Base-by-base conservation (phyloP, 345 rosid genomes). In the Hibiscus trionum region DNA sequence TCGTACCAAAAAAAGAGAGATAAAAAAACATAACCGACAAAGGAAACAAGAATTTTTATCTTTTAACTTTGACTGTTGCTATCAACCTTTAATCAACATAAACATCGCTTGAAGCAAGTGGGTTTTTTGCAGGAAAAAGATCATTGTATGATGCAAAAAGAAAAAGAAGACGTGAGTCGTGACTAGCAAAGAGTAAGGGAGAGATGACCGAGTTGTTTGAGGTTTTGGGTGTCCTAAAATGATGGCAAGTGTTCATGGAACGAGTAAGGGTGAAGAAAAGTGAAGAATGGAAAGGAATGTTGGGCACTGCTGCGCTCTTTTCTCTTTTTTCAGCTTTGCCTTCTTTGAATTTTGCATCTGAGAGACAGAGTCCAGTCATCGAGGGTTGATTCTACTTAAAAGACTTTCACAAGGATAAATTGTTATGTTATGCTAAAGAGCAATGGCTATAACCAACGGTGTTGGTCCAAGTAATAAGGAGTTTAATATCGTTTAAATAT, bases 211-310 rank as follows among this genome's bases (percentile, higher is more conserved):
- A 57, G 44, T 55, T 65, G 57, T 44, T 58, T 72, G 74, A 56
- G 4, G 74, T 44, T 52, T 2, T 24, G 49, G 7, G 27, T 31
- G 33, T 71, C 80, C 88, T 33, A 6, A 70, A 78, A 78, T 66
- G 81, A 79, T 67, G 88, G 74, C 81, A 77, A 76, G 56, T 81
- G 83, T 78, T 76, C 2, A 47, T 83, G 84, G 81, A 77, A 78
- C 67, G 85, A 80, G 82, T 78, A 72, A 24, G 17, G 63, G 64
- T 26, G 69, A 82, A 83, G 87, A 66, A 78, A 83, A 78, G 84
- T 62, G 35, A 78, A 77, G 77, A 69, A 57, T 4, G 31, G 61
- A 57, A 12, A 56, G 29, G 1, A 4, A 52, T 52, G 56, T 52
- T 56, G 27, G 60, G 19, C 60, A 21, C 60, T 56, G 21, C 27